Evolutionary conservation across 106 monocot species (phyloP), one percentile per base, ranked within the genome.

Genomic region (Dioscorea alata): DNA sequence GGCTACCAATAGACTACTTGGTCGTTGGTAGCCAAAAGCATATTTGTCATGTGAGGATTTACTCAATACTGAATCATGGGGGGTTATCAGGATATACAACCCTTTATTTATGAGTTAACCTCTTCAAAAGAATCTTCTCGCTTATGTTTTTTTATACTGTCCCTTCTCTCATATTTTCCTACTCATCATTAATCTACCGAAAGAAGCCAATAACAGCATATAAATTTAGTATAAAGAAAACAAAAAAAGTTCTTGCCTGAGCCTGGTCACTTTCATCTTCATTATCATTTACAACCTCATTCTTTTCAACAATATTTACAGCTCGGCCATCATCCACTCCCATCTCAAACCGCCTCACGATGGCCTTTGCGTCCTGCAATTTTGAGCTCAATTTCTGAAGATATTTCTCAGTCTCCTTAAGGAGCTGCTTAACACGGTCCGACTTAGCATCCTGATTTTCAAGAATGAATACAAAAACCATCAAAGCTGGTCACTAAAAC

Each of bases 351-450:
- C 70, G 77, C 63, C 77, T 87, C 65, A 80, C 72, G 25, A 75
- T 79, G 20, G 76, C 18, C 76, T 99, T 99, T 62, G 99, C 85
- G 20, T 85, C 80, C 66, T 87, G 86, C 78, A 99, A 74, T 70
- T 85, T 99, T 35, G 92, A 81, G 23, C 99, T 83, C 51, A 99
- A 67, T 76, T 99, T 92, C 65, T 90, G 89, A 69, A 99, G 93
- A 81, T 99, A 99, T 58, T 92, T 99, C 68, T 99, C 99, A 31
- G 99, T 99, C 77, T 99, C 99, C 63, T 93, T 92, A 50, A 99
- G 89, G 13, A 99, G 99, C 74, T 99, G 86, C 65, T 92, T 90
- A 65, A 99, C 99, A 72, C 99, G 92, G 67, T 93, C 99, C 62
- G 99, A 99, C 67, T 99, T 99, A 54, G 99, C 89, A 88, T 99